Evolutionary conservation across 805 yeast genomes (phyloP).

Genomic region (Blastobotrys mokoenaii): DNA sequence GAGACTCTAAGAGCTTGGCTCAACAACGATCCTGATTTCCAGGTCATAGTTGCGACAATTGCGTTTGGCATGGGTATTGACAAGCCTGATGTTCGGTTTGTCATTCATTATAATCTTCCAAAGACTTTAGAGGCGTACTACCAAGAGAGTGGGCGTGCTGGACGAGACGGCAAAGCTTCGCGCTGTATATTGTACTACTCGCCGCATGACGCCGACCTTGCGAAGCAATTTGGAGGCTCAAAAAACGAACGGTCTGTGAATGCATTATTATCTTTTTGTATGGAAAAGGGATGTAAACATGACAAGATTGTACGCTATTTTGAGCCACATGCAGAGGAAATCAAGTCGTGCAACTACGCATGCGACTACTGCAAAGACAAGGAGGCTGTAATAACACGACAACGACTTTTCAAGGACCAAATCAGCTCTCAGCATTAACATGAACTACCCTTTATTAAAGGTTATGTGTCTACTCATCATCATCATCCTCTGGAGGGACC

Average conservation of each 20-base stretch:
- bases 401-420: neutral
- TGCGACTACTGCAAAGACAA: slow-evolving; percentile 17
- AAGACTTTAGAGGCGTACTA: slow-evolving; percentile 91
- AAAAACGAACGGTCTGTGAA: neutral
- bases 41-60: slow-evolving; percentile 90
- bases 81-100: slow-evolving; percentile 90
- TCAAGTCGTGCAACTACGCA: slow-evolving; percentile 12
- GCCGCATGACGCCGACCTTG: slow-evolving; percentile 71
- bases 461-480: slow-evolving; percentile 6
- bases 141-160: slow-evolving; percentile 98
- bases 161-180: slow-evolving; percentile 82
- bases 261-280: slow-evolving; percentile 11
- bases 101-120: slow-evolving; percentile 81
- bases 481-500: slow-evolving; percentile 10
- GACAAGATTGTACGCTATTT: slow-evolving; percentile 15
- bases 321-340: slow-evolving; percentile 10
- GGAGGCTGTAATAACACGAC: neutral
- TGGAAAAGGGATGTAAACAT: slow-evolving; percentile 16
- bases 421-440: neutral
- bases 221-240: slow-evolving; percentile 71
- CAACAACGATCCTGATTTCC: slow-evolving; percentile 38
- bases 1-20: slow-evolving; percentile 78
- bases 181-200: slow-evolving; percentile 78
- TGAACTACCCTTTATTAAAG: neutral
- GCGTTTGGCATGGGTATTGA: slow-evolving; percentile 99